phyloP scores from a whole-genome alignment of 495 filamentous ascomycete species.

The Aspergillus wentii region DNA sequence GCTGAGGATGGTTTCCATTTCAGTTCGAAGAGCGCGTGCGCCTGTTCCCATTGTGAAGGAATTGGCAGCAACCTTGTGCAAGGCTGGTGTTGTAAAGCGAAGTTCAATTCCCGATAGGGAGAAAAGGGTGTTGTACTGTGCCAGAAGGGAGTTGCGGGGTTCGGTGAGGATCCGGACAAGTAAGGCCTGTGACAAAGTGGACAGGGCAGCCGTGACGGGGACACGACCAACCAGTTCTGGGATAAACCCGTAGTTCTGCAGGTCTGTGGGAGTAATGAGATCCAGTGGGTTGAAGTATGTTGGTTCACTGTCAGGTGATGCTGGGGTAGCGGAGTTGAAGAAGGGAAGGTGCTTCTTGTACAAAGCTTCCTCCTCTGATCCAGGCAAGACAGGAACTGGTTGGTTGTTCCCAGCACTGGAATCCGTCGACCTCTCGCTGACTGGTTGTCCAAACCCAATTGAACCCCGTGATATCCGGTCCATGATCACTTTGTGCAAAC shows the following conservation, averaged over 20 bases:
- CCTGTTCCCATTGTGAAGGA: slow-evolving; percentile 78
- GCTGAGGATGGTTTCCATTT: slow-evolving; percentile 79
- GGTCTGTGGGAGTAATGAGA: slow-evolving; percentile 72
- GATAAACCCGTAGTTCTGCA: slow-evolving; percentile 90
- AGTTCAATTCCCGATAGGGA: slow-evolving; percentile 77
- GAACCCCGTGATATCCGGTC: slow-evolving; percentile 81
- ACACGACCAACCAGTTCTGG: slow-evolving; percentile 91
- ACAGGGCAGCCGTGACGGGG: slow-evolving; percentile 79
- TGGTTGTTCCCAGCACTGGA: slow-evolving; percentile 30
- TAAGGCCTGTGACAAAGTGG: slow-evolving; percentile 70
- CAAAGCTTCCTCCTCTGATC: slow-evolving; percentile 53
- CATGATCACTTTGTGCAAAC: slow-evolving; percentile 82
- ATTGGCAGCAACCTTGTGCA: slow-evolving; percentile 71
- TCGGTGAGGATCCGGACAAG: slow-evolving; percentile 87
- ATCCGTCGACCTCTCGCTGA: slow-evolving; percentile 32
- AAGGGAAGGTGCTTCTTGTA: slow-evolving; percentile 68
- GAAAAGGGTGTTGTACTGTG: slow-evolving; percentile 83
- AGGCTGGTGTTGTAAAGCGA: slow-evolving; percentile 72
- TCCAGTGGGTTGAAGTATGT: slow-evolving; percentile 73
- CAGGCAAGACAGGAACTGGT: slow-evolving; percentile 40
- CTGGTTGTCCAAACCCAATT: slow-evolving; percentile 85
- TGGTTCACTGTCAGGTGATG: slow-evolving; percentile 30
- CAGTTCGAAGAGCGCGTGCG: slow-evolving; percentile 79
- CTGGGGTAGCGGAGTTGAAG: slow-evolving; percentile 42
- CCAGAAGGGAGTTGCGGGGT: slow-evolving; percentile 78